These are phyloP conservation scores for Lenwebbia sp. DNA, from an alignment of 345 rosid genomes.

Conservation along the genomic window DNA sequence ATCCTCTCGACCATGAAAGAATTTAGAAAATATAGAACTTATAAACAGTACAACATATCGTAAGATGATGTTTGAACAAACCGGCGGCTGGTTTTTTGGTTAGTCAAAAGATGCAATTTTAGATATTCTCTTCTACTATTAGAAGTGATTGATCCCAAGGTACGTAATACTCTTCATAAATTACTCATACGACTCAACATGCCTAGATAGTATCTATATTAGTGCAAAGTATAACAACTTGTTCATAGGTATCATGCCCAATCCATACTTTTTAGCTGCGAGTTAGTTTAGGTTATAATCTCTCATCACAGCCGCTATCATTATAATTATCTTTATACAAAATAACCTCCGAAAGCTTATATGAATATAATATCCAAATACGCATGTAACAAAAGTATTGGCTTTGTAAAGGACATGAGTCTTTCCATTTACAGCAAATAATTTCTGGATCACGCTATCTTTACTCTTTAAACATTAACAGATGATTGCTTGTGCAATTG, in stretches of 20 bases:
- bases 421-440: not conserved
- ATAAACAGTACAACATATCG: not conserved
- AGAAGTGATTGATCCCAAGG: not conserved
- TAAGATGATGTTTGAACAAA: not conserved
- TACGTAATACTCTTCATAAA: not conserved
- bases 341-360: not conserved
- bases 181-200: not conserved
- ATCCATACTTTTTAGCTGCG: not conserved
- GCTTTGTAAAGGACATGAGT: not conserved
- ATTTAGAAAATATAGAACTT: not conserved
- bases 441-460: not conserved
- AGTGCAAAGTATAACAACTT: not conserved
- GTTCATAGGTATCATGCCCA: not conserved
- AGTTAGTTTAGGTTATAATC: not conserved
- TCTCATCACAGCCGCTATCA: not conserved
- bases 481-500: not conserved
- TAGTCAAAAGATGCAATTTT: not conserved
- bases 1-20: not conserved
- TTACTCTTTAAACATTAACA: not conserved
- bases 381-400: not conserved
- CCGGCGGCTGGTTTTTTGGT: not conserved
- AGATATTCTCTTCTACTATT: not conserved
- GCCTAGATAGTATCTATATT: not conserved
- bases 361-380: not conserved
- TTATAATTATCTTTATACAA: not conserved